These are phyloP conservation scores for Wickerhamomyces sp. DNA, from an alignment of 1,139 yeast species.

Conservation along the genomic window DNA sequence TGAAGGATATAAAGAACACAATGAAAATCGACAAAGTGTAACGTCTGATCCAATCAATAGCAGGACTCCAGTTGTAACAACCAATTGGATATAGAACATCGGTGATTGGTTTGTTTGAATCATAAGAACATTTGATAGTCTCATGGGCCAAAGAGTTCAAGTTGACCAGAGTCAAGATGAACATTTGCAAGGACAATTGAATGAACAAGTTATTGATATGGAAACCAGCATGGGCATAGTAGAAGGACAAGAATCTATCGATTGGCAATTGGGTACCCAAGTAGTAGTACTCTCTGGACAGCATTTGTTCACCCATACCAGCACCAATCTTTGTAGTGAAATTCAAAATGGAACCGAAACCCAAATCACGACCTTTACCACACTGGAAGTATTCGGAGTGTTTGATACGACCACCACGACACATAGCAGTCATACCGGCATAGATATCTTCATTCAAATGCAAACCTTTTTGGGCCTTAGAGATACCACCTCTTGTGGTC, in stretches of 20 bases:
- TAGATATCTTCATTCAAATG: slow-evolving; percentile 99
- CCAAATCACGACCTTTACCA: slow-evolving; percentile 99
- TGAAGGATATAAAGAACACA: slow-evolving; percentile 95
- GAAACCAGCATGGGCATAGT: slow-evolving; percentile 99
- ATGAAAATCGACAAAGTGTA: slow-evolving; percentile 96
- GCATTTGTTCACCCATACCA: slow-evolving; percentile 99
- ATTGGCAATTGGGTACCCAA: slow-evolving; percentile 95
- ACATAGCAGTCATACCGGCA: slow-evolving; percentile 97
- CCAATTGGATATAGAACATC: slow-evolving; percentile 85
- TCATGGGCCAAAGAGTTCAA: slow-evolving; percentile 90
- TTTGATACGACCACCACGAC: slow-evolving; percentile 98
- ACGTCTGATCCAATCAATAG: slow-evolving; percentile 95
- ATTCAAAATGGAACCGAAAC: slow-evolving; percentile 96
- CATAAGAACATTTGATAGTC: slow-evolving; percentile 77
- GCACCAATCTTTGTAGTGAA: slow-evolving; percentile 99
- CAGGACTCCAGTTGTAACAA: slow-evolving; percentile 89
- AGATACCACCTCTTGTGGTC: slow-evolving; percentile 99
- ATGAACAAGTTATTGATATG: slow-evolving; percentile 94
- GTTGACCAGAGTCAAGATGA: slow-evolving; percentile 88
- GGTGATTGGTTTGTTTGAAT: slow-evolving; percentile 79
- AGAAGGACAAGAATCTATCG: slow-evolving; percentile 95
- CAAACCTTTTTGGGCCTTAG: slow-evolving; percentile 97
- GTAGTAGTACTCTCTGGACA: slow-evolving; percentile 96
- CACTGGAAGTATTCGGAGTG: slow-evolving; percentile 99
- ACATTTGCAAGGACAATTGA: slow-evolving; percentile 88